Evolutionary conservation across 495 filamentous ascomycete genomes (phyloP), one percentile per base, ranked within the genome.

Genomic region (Chaetomium fimeti): DNA sequence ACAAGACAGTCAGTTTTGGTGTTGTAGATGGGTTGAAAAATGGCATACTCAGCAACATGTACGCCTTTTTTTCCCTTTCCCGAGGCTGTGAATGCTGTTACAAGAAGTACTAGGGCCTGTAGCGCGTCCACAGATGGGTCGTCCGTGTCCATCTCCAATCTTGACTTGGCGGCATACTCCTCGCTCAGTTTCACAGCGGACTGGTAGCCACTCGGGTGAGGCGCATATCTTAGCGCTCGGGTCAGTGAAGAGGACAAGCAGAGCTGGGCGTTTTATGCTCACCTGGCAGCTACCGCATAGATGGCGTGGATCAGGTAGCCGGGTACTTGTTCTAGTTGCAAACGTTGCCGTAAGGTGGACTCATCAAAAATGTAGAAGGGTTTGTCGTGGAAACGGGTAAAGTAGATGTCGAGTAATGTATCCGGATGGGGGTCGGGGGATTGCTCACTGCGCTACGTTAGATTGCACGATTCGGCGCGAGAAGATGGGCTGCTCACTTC

Each of bases 1-100:
- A 49, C 32, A 53, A 25, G 38, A 49, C 9, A 38, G 36, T 61
- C 15, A 59, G 47, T 40, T 22, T 40, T 20, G 6, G 4, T 8
- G 3, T 45, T 12, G 13, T 9, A 13, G 8, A 25, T 20, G 18
- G 32, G 20, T 49, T 49, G 2, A 7, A n/a, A 24, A 48, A 6
- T 36, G 56, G 5, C 54, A 71, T 85, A 92, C 89, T 83, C 49
- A 95, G 76, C 22, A 90, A 82, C 91, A 95, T 95, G 68, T 91
- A 93, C 1, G 89, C 87, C 73, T 89, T 92, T 77, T 77, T 90
- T 93, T 25, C 91, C 88, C 67, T 88, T 85, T n/a, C 91, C 90
- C 27, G 85, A 80, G 20, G 89, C 90, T 54, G 87, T 91, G 69
- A 85, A 90, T 3, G 88, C 85, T 69, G 88, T 87, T 4, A 86